Evolutionary conservation across 2,329 filamentous ascomycete species (phyloP).

Genomic region (Aaosphaeria arxii): DNA sequence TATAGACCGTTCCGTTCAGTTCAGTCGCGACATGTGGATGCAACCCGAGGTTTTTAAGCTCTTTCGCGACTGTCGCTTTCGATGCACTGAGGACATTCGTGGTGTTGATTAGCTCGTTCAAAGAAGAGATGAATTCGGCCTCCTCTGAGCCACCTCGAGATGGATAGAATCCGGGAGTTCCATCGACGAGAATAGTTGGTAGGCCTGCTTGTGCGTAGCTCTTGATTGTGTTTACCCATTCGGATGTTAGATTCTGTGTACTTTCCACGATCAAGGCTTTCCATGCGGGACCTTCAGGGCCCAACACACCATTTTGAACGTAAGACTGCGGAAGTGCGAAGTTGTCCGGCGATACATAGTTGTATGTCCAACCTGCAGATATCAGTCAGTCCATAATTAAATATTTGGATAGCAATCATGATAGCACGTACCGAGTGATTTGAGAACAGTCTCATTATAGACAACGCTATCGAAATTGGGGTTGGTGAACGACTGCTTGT

Average conservation of each 20-base stretch:
- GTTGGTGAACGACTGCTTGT: too few species aligned
- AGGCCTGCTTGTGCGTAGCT: constrained; percentile 39
- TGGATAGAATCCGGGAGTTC: constrained; percentile 15
- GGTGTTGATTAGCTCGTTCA: constrained; percentile 19
- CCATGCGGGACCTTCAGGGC: constrained; percentile 37
- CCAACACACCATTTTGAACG: constrained; percentile 38
- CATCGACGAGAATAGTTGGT: constrained; percentile 40
- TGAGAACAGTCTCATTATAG: too few species aligned
- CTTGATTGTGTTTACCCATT: constrained; percentile 31
- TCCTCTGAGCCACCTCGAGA: constrained; percentile 10
- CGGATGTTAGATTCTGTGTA: constrained; percentile 33
- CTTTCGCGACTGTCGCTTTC: constrained; percentile 26
- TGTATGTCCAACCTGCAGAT: constrained; percentile 29
- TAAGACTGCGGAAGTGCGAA: constrained; percentile 39
- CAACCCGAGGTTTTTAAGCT: constrained; percentile 30
- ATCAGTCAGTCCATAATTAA: constrained; percentile 24
- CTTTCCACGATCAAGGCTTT: constrained; percentile 43
- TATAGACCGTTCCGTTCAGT: constrained; percentile 33
- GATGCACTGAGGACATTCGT: constrained; percentile 35
- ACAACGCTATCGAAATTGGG: too few species aligned
- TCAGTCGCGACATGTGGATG: constrained; percentile 16
- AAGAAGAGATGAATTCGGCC: background rate
- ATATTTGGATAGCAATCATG: constrained; percentile 14
- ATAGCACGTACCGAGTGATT: background rate
- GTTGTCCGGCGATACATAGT: constrained; percentile 48